Evolutionary conservation across 2,329 filamentous ascomycete genomes (phyloP), one percentile per base, ranked within the genome.

Genomic region (Apiospora malaysiana): DNA sequence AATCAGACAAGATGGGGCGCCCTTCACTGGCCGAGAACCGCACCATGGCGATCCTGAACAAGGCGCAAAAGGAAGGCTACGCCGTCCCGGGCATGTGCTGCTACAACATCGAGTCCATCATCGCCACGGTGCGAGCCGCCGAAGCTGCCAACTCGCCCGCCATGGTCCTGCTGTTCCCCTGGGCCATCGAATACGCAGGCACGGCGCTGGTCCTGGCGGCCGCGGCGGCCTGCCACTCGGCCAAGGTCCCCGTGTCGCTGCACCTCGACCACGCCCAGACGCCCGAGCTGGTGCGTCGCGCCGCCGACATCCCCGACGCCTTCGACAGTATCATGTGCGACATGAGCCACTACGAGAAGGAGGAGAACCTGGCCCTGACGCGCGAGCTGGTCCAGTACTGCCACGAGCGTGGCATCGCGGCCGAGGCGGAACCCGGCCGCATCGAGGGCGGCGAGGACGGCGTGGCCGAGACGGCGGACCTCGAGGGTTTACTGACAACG

Each of bases 271-370:
- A 92, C 80, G 88, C 88, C 42, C 90, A 92, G 80, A 88, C 86
- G 10, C 87, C 89, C 3, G 89, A 89, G 73, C 88, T 90, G 43
- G 89, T 91, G 73, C 86, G 87, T 21, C 83, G 82, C 5, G 90
- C 90, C 0, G 90, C 89, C 0, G 85, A 90, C 75, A 85, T 88
- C n/a, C 76, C 79, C 25, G 84, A 87, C 68, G 86, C 82, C 2
- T 93, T 93, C 75, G 91, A 93, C 80, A 89, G 86, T 73, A 93
- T 94, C 79, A 93, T 93, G 91, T 89, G 93, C 4, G 91, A 93
- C 79, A 93, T 93, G 91, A 89, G 85, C 72, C 91, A 93, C 78
- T 91, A 92, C 78, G 90, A 92, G 76, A 91, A 90, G 75, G 90
- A 87, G 70, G 91, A 93, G 82, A 93, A 93, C 75, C 83, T 94